Evolutionary conservation across 106 monocot species (phyloP).

Genomic region (Apostasia shenzhenica): DNA sequence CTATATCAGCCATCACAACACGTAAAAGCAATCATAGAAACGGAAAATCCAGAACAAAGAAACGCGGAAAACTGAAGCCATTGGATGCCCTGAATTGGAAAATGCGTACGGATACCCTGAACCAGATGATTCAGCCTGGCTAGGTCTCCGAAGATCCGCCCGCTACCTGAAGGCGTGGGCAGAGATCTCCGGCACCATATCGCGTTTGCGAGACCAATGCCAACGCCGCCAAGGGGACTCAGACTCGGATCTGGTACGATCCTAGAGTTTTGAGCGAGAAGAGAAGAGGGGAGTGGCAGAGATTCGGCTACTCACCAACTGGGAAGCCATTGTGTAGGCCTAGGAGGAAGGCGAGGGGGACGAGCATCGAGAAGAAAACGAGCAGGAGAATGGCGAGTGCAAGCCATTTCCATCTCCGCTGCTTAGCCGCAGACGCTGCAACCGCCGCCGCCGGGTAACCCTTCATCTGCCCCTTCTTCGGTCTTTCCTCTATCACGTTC

Average conservation of each 20-base stretch:
- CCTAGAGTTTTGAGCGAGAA: not conserved
- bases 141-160: not conserved
- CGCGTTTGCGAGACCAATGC: not conserved
- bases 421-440: conserved; percentile 26
- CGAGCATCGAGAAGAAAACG: conserved; percentile 38
- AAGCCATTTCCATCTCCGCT: conserved; percentile 50
- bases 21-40: conserved; percentile 8
- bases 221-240: not conserved
- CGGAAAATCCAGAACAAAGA: not conserved
- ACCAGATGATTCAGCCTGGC: not conserved
- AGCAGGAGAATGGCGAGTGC: conserved; percentile 33
- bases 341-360: conserved; percentile 43
- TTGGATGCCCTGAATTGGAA: not conserved
- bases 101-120: conserved; percentile 1
- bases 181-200: not conserved
- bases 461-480: conserved; percentile 9
- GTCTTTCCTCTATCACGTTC: not conserved
- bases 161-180: not conserved
- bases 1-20: conserved; percentile 4
- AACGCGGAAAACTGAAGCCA: not conserved
- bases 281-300: not conserved
- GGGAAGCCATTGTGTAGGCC: conserved; percentile 31
- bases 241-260: not conserved
- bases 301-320: not conserved
- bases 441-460: conserved; percentile 9